Base-by-base conservation (phyloP, 2,329 filamentous ascomycete species). In the Periconia sp. region DNA sequence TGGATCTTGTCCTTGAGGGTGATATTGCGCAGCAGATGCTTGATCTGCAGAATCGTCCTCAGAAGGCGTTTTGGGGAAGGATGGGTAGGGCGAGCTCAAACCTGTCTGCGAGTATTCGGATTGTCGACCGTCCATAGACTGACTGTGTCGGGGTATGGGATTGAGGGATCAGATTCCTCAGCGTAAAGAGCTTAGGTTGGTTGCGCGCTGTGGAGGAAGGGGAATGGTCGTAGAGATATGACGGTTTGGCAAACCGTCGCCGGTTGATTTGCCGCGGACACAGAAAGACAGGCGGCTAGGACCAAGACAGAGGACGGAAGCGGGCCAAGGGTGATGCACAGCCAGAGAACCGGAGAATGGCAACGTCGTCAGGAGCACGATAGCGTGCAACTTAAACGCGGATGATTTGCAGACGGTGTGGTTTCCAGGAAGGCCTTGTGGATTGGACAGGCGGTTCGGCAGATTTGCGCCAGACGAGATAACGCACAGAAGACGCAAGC, bases 1-100 rank as follows among this genome's bases (percentile, higher is more conserved):
- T 71, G 87, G 85, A 80, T 96, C 92, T 80, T 89, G 87, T 73
- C 90, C 88, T 70, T 87, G 85, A 66, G 89, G 70, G 23, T 27
- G 23, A 79, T 95, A 96, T 78, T 93, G 89, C 79, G 89, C 90
- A 89, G 90, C 88, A 90, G 92, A 90, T 79, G 89, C 83, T 83
- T 91, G 90, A 89, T 96, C 92, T 94, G 89, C 86, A 79, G 83
- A 74, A 59, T 87, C 85, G 76, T 83, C 87, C 89, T 95, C 91
- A 92, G 91, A 92, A 82, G 87, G 84, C 78, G 84, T 71, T 73
- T 79, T 77, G 69, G 73, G 73, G 67, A 81, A 82, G 58, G 77
- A 74, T 77, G 76, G 72, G 76, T 81, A 80, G 74, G 81, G 80
- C 74, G 76, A 76, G 73, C 71, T 77, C 78, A 80, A 79, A 80